Percentiles rank a stretch among this genome's conserved stretches.
These are phyloP conservation scores for Monilinia laxa DNA, from an alignment of 2,329 filamentous ascomycete genomes.

Conservation along the genomic window DNA sequence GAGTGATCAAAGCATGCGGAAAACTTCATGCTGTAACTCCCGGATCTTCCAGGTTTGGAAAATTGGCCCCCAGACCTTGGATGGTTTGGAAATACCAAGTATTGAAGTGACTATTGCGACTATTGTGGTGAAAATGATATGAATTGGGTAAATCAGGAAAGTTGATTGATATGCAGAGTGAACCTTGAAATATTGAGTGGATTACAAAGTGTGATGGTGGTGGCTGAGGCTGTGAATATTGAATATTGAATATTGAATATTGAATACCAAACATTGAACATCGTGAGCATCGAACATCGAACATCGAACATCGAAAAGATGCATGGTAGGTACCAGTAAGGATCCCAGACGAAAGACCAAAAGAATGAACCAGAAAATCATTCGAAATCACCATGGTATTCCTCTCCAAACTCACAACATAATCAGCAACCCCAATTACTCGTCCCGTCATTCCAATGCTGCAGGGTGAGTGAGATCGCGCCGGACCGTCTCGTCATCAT, in stretches of 20 bases:
- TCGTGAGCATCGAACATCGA: too few species aligned
- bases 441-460: not conserved
- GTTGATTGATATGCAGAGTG: not conserved
- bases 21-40: conserved; percentile 8
- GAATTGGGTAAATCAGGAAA: not conserved
- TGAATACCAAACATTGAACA: too few species aligned
- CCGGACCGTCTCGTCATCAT: not conserved
- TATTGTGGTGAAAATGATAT: not conserved
- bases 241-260: too few species aligned
- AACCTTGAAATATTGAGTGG: conserved; percentile 1
- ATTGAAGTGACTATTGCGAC: not conserved
- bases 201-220: not conserved
- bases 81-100: not conserved
- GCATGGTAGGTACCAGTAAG: too few species aligned
- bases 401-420: too few species aligned
- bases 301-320: not conserved
- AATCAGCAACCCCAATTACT: not conserved
- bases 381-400: not conserved
- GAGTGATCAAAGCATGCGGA: conserved; percentile 1
- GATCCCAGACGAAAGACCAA: not conserved
- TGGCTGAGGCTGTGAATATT: not conserved
- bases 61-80: conserved; percentile 2
- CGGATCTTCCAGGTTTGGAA: not conserved
- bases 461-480: not conserved
- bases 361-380: not conserved